Evolutionary conservation across 2,329 filamentous ascomycete species (phyloP), one percentile per base, ranked within the genome.

Genomic region (Annulohypoxylon truncatum): DNA sequence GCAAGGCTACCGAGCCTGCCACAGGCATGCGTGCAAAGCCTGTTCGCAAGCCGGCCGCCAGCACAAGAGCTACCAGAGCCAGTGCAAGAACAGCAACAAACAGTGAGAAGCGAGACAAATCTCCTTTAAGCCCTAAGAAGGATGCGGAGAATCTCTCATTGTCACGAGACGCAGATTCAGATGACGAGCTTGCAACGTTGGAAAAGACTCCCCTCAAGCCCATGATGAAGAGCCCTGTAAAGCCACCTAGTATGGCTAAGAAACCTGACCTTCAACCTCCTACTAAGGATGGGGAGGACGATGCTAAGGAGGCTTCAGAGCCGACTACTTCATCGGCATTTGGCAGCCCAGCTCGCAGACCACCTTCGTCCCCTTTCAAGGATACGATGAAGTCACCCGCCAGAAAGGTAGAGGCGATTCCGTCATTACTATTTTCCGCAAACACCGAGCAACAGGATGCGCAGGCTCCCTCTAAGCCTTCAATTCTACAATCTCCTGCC

Each of bases 121-220:
- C 82, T 60, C 87, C 88, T 31, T 79, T 90, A 56, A 89, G 87
- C 78, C 87, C 87, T 79, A 89, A 86, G 81, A 90, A 90, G 82
- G 83, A 87, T 70, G 87, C 86, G 40, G 86, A 89, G 78, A 80
- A 89, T 70, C 80, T 64, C 15, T 61, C 82, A 52, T 70, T 81
- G 65, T 80, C 74, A 73, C 77, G 78, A 68, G 84, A 85, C 54
- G 72, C 74, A 26, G 80, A 81, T 28, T 88, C 87, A 12, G 87
- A 90, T 53, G 87, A 90, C 72, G 87, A 90, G 75, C 82, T 90
- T 33, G 84, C 84, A 26, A 82, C 80, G 8, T 81, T 79, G 42
- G 84, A 86, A 64, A 82, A 83, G 70, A 81, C 81, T 1, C 83
- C 84, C 4, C 78, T 85, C 46, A 84, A 83, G 72, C 80, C 84